Evolutionary conservation across 805 yeast species (phyloP).

Genomic region (Suhomyces sp.): DNA sequence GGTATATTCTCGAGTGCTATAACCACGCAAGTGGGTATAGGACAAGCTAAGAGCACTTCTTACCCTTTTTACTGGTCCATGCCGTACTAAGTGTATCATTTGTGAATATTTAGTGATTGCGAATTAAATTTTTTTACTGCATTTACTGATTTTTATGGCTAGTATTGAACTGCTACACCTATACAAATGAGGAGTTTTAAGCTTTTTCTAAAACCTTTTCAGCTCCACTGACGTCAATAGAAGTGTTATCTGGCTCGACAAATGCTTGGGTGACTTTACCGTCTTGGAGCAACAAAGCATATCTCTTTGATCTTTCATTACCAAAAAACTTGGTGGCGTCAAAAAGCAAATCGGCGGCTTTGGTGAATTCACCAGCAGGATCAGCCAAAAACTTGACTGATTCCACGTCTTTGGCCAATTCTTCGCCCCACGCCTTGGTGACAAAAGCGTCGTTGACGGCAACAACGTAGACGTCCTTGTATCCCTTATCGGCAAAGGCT

Average conservation of each 20-base stretch:
- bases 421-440: conserved; percentile 71
- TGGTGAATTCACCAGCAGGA: conserved; percentile 70
- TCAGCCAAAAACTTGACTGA: conserved; percentile 67
- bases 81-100: background rate
- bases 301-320: conserved; percentile 69
- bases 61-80: background rate
- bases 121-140: background rate
- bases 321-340: conserved; percentile 81
- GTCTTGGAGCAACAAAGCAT: conserved; percentile 70
- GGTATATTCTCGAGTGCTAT: conserved; percentile 3
- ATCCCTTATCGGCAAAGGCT: conserved; percentile 64
- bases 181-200: too few relatives aligned
- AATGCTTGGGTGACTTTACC: conserved; percentile 66
- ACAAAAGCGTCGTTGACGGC: conserved; percentile 89
- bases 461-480: conserved; percentile 57
- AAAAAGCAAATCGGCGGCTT: conserved; percentile 61
- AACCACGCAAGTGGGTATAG: background rate
- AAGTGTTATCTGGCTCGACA: conserved; percentile 78
- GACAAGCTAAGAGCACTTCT: background rate
- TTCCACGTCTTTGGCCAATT: conserved; percentile 18
- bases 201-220: conserved; percentile 38
- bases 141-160: background rate
- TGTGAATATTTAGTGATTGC: background rate
- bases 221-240: conserved; percentile 56
- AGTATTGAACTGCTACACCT: background rate